Percentiles rank a stretch among this genome's conserved stretches.
These are phyloP conservation scores for Solanum megistacrolobum DNA, from an alignment of 257 asterid genomes.

Conservation along the genomic window DNA sequence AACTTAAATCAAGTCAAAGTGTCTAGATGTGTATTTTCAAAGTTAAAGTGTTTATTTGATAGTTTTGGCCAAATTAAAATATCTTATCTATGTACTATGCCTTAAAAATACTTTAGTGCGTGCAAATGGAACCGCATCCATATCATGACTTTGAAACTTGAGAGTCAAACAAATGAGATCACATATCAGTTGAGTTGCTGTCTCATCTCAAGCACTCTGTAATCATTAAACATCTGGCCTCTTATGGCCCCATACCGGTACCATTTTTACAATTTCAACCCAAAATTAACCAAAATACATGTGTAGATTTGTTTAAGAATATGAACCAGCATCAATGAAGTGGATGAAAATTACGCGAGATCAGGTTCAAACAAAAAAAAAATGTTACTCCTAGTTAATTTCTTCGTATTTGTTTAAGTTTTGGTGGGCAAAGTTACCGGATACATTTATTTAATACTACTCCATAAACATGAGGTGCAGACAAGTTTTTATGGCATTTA, in stretches of 20 bases:
- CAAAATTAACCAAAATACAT: background rate
- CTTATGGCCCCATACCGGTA: background rate
- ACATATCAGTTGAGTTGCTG: background rate
- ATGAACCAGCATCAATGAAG: background rate
- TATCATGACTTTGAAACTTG: background rate
- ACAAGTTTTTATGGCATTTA: background rate
- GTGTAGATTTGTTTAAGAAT: background rate
- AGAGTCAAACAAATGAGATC: slow-evolving; percentile 8
- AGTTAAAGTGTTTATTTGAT: too few species aligned
- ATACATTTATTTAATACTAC: background rate
- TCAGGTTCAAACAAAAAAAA: too few species aligned
- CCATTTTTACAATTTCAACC: background rate
- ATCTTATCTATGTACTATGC: background rate
- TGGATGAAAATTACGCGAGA: background rate
- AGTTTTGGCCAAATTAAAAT: background rate
- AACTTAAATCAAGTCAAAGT: background rate
- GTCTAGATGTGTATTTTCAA: background rate
- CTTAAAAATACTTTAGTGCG: background rate
- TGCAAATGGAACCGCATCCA: background rate
- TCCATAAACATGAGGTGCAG: background rate
- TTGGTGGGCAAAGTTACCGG: accelerated
- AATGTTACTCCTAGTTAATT: background rate
- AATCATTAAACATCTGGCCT: background rate
- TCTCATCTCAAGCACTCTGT: background rate
- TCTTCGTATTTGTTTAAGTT: background rate